Conservation (phyloP, 164 flowering plant genomes). For the Stephania yunnanensis region DNA sequence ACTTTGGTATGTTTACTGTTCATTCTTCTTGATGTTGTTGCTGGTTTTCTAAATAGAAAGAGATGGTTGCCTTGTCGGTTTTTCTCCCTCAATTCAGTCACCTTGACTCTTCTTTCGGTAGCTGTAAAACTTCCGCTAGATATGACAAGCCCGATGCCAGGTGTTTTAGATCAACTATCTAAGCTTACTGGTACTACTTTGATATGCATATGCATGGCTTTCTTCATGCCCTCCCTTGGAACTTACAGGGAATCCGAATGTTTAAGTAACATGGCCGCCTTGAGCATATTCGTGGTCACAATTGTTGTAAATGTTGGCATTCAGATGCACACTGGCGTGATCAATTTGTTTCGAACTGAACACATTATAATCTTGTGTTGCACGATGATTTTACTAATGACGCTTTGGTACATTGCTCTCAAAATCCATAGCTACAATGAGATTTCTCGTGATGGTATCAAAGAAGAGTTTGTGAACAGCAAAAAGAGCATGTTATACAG, state of each 20-base stretch:
- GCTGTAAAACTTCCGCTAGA: slow-evolving; percentile 13
- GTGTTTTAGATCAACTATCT: slow-evolving; percentile 7
- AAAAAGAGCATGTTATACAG: neutral
- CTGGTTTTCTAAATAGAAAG: neutral
- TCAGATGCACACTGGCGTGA: slow-evolving; percentile 9
- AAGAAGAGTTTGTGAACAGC: neutral
- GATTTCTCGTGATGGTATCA: neutral
- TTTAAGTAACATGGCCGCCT: slow-evolving; percentile 5
- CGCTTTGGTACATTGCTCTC: neutral
- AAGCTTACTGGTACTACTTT: slow-evolving; percentile 11
- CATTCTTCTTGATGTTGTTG: neutral
- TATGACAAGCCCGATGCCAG: slow-evolving; percentile 14
- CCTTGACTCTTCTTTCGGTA: slow-evolving; percentile 5
- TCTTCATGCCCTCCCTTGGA: slow-evolving; percentile 8
- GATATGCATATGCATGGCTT: slow-evolving; percentile 10
- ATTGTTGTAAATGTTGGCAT: slow-evolving; percentile 9
- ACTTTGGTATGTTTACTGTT: slow-evolving; percentile 2
- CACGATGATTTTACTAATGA: slow-evolving; percentile 2
- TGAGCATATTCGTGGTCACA: slow-evolving; percentile 8
- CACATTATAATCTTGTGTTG: slow-evolving; percentile 10
- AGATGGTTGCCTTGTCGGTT: slow-evolving; percentile 12
- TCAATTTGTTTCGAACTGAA: slow-evolving; percentile 1
- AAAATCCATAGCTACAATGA: neutral
- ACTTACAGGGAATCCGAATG: neutral
- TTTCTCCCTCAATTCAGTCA: slow-evolving; percentile 10